Evolutionary conservation across 2,329 filamentous ascomycete species (phyloP).

Genomic region (Trichoderma aggressivum): DNA sequence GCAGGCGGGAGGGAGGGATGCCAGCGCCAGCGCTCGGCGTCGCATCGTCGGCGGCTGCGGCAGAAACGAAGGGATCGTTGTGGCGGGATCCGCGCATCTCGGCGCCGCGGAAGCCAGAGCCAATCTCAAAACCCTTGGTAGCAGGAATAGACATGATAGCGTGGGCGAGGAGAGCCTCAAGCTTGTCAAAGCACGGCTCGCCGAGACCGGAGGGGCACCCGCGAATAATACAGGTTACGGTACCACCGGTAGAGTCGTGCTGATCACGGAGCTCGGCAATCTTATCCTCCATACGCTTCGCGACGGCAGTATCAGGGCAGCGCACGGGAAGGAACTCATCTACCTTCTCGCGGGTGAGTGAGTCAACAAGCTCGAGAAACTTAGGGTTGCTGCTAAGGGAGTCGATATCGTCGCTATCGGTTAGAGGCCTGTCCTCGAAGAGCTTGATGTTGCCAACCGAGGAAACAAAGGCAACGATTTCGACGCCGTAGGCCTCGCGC

Average conservation of each 20-base stretch:
- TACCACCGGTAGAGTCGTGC: constrained; percentile 88
- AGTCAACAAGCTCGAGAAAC: constrained; percentile 71
- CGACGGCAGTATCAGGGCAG: constrained; percentile 68
- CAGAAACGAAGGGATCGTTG: constrained; percentile 65
- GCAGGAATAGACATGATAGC: constrained; percentile 95
- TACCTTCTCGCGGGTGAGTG: constrained; percentile 70
- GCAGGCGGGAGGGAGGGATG: constrained; percentile 35
- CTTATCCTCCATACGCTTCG: constrained; percentile 71
- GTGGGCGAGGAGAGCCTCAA: constrained; percentile 86
- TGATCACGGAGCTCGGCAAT: constrained; percentile 76
- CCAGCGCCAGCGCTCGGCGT: constrained; percentile 33
- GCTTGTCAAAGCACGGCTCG: constrained; percentile 92
- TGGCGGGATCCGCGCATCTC: constrained; percentile 84
- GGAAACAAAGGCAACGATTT: constrained; percentile 87
- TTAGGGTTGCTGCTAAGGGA: constrained; percentile 70
- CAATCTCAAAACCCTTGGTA: constrained; percentile 93
- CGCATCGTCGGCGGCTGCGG: constrained; percentile 43
- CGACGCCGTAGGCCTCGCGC: constrained; percentile 71
- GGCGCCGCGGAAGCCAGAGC: constrained; percentile 84
- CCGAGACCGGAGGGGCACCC: constrained; percentile 83
- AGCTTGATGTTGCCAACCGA: constrained; percentile 65
- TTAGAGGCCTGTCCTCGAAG: constrained; percentile 22
- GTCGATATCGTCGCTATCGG: constrained; percentile 23
- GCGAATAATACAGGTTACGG: constrained; percentile 88
- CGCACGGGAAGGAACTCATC: constrained; percentile 83